Evolutionary conservation across 1,284 basidiomycete genomes (phyloP).

Genomic region (Clitocybe nebularis): DNA sequence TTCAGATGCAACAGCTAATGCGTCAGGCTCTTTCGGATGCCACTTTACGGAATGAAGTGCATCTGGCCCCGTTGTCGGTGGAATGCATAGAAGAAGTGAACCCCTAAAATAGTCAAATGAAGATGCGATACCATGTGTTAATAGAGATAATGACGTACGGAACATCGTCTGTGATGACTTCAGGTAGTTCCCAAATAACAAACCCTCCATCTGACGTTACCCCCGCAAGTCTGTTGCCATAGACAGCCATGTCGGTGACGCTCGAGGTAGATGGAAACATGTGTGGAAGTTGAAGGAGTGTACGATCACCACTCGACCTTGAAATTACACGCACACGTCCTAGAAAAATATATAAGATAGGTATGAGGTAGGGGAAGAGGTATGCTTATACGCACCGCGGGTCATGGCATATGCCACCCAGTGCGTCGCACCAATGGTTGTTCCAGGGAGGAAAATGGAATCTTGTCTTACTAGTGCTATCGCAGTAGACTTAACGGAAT

Average conservation of each 20-base stretch:
- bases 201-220: conserved; percentile 83
- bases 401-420: conserved; percentile 91
- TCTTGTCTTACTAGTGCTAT: conserved; percentile 83
- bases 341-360: conserved; percentile 19
- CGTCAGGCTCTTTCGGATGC: conserved; percentile 73
- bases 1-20: conserved; percentile 74
- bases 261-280: conserved; percentile 58
- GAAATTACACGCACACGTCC: conserved; percentile 83
- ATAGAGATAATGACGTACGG: conserved; percentile 48
- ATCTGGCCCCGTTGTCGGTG: conserved; percentile 53
- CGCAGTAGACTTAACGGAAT: conserved; percentile 74
- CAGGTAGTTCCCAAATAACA: conserved; percentile 80
- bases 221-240: conserved; percentile 74
- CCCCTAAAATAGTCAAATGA: conserved; percentile 42
- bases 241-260: conserved; percentile 80
- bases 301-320: conserved; percentile 78
- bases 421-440: conserved; percentile 80
- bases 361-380: too few relatives aligned
- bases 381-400: conserved; percentile 52
- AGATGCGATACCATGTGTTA: conserved; percentile 3
- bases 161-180: conserved; percentile 76
- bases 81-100: conserved; percentile 64
- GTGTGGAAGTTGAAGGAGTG: conserved; percentile 68
- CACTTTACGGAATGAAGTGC: conserved; percentile 76
- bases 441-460: conserved; percentile 72